Base-by-base conservation (phyloP, 2,329 filamentous ascomycete species). In the Pyricularia grisea region DNA sequence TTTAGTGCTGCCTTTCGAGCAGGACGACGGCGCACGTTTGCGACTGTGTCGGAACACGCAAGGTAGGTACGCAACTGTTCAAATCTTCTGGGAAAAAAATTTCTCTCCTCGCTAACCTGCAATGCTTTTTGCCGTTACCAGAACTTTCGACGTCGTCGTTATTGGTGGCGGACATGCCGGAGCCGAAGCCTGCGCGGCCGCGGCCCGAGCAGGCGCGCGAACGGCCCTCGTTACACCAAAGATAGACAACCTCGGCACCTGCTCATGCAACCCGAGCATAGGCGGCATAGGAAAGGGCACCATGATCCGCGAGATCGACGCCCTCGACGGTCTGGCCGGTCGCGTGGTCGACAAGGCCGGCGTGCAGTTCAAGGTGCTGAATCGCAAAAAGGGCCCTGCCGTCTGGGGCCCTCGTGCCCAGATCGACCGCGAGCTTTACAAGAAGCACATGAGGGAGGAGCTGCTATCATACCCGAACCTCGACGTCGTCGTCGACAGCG, bases 281-380 rank as follows among this genome's bases (percentile, higher is more conserved):
- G 95, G 95, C 58, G 95, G 95, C n/a, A 98, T 99, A 74, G 95
- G 95, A 64, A 99, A 99, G 78, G 95, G 95, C 20, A 98, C 92
- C 11, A 97, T 99, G 83, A 83, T 99, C 67, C 90, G 94, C 61
- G 95, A 99, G 79, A 90, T 99, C 36, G 95, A 99, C 81, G 95
- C 95, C 0, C 84, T 99, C 70, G 95, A 98, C 76, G 95, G 95
- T 0, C 82, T 99, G 25, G 90, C 93, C 0, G 94, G 93, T 0
- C 87, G 92, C 50, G 90, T 97, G 27, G 93, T 97, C 70, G 95
- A 99, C 80, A 94, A 95, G 77, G 91, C 95, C 3, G 95, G 93
- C 6, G 87, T 97, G n/a, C 94, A 97, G 77, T 99, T 98, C 78
- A 89, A 92, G 72, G 85, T 96, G 23, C 79, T 99, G 75, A 99